These are phyloP conservation scores for Achaetomiella virescens DNA, from an alignment of 495 filamentous ascomycete genomes.

Conservation along the genomic window DNA sequence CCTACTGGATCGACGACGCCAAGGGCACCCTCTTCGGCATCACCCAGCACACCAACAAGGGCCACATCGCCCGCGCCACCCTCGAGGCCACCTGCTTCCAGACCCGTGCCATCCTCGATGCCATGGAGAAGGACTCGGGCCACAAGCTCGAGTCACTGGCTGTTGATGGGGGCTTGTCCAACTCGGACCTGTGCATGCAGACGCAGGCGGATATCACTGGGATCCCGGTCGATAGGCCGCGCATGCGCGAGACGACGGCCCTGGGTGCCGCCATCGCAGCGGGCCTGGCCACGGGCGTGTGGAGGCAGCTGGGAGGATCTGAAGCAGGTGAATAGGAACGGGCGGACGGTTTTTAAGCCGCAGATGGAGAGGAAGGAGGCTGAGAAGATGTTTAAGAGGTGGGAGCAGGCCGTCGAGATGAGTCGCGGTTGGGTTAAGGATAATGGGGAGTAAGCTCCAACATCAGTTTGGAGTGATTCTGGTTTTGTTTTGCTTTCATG, in stretches of 20 bases:
- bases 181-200: slow-evolving; percentile 94
- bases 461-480: neutral
- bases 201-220: slow-evolving; percentile 87
- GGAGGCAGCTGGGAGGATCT: slow-evolving; percentile 76
- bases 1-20: slow-evolving; percentile 98
- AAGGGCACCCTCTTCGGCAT: slow-evolving; percentile 90
- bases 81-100: slow-evolving; percentile 95
- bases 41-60: slow-evolving; percentile 82
- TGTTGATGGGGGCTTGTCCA: slow-evolving; percentile 93
- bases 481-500: neutral
- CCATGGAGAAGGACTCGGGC: slow-evolving; percentile 87
- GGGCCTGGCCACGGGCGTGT: slow-evolving; percentile 78
- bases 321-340: slow-evolving; percentile 67
- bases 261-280: slow-evolving; percentile 93
- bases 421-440: slow-evolving; percentile 69
- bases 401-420: slow-evolving; percentile 87
- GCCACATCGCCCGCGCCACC: slow-evolving; percentile 89
- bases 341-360: slow-evolving; percentile 69
- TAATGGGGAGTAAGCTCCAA: neutral
- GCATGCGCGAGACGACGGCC: slow-evolving; percentile 91
- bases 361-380: slow-evolving; percentile 55
- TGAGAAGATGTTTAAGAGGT: slow-evolving; percentile 65
- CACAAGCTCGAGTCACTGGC: slow-evolving; percentile 70
- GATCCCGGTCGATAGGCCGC: slow-evolving; percentile 80
- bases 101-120: slow-evolving; percentile 88